Evolutionary conservation across 2,329 filamentous ascomycete species (phyloP).

Genomic region (Parastagonospora nodorum): DNA sequence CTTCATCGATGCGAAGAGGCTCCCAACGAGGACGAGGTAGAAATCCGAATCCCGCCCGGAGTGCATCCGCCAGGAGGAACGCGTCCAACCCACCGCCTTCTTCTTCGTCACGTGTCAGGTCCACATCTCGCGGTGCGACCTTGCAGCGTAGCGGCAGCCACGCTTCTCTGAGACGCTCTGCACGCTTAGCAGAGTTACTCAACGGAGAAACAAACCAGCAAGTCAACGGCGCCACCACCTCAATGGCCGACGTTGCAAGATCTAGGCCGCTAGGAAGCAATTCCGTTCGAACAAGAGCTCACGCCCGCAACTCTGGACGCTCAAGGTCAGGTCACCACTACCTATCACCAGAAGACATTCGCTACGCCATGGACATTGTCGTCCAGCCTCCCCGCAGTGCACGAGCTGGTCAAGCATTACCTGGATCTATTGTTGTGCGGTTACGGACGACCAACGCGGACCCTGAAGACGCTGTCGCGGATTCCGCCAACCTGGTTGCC

Average conservation of each 20-base stretch:
- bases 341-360: constrained; percentile 34
- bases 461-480: constrained; percentile 37
- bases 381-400: constrained; percentile 44
- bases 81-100: constrained; percentile 25
- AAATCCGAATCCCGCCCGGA: constrained; percentile 37
- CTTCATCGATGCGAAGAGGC: constrained; percentile 46
- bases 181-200: constrained; percentile 38
- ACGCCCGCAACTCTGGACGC: constrained; percentile 25
- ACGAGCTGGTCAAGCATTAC: constrained; percentile 37
- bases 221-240: constrained; percentile 16
- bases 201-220: constrained; percentile 30
- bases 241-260: constrained; percentile 48
- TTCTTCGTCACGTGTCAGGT: constrained; percentile 11
- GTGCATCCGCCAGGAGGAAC: constrained; percentile 29
- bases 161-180: constrained; percentile 37
- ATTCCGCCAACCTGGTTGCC: constrained; percentile 41
- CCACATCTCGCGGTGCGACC: constrained; percentile 19
- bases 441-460: constrained; percentile 38
- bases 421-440: constrained; percentile 41
- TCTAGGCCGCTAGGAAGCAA: constrained; percentile 38
- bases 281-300: constrained; percentile 38
- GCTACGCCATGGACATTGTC: constrained; percentile 47
- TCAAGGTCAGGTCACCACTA: constrained; percentile 32
- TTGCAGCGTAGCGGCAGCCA: constrained; percentile 22
- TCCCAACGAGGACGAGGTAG: constrained; percentile 42